Percentiles rank a stretch among this genome's conserved stretches.
Conservation (phyloP, 78 protist species). For the Bodo saltans region DNA sequence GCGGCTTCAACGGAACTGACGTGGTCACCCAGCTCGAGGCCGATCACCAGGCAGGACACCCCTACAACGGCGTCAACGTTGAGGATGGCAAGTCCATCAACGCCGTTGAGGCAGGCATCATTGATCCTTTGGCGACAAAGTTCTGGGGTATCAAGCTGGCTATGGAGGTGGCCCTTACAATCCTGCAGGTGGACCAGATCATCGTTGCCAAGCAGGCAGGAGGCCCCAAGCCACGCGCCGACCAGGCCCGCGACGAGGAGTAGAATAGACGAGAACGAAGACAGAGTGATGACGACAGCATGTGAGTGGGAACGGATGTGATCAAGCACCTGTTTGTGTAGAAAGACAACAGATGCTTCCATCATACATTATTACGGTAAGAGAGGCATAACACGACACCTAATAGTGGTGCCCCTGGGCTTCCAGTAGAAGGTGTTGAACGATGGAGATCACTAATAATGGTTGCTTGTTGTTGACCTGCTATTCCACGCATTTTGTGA, state of each 20-base stretch:
- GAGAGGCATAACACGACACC: too few species aligned
- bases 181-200: slow-evolving; percentile 95
- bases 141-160: slow-evolving; percentile 79
- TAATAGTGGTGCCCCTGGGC: too few species aligned
- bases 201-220: slow-evolving; percentile 97
- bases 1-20: slow-evolving; percentile 77
- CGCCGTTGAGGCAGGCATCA: slow-evolving; percentile 50
- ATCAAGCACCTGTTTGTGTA: not conserved
- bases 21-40: slow-evolving; percentile 74
- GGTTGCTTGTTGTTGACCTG: too few species aligned
- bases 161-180: slow-evolving; percentile 91
- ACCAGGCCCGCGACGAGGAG: slow-evolving; percentile 21
- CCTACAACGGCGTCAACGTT: slow-evolving; percentile 80
- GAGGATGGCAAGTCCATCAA: slow-evolving; percentile 44
- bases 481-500: too few species aligned
- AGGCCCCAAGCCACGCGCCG: slow-evolving; percentile 74
- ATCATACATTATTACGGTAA: too few species aligned
- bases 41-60: slow-evolving; percentile 79
- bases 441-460: too few species aligned
- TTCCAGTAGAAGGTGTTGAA: too few species aligned
- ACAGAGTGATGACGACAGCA: not conserved
- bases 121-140: slow-evolving; percentile 73
- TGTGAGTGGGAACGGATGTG: not conserved
- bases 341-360: too few species aligned
- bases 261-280: not conserved